phyloP scores from a whole-genome alignment of 176 grass and related monocot species.

The Aegilops bicornis region DNA sequence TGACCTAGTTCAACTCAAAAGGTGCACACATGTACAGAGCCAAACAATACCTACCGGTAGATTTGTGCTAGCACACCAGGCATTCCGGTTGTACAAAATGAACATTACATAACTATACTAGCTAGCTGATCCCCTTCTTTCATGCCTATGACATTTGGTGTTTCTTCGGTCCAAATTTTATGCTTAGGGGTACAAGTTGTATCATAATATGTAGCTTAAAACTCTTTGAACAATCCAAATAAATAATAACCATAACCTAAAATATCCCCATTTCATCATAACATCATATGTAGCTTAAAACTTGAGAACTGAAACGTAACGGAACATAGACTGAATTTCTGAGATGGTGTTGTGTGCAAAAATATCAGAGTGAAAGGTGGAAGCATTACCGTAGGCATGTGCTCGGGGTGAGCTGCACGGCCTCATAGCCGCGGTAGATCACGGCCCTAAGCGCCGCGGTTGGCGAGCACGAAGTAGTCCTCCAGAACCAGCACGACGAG shows the following conservation, averaged over 20 bases:
- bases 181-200: background rate
- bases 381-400: background rate
- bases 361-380: background rate
- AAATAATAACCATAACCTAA: background rate
- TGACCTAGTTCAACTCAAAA: too few relatives aligned
- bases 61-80: background rate
- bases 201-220: background rate
- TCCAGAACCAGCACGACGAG: background rate
- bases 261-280: background rate
- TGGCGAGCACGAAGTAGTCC: background rate
- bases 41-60: background rate
- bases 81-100: background rate
- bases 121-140: background rate
- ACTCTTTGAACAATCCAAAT: background rate
- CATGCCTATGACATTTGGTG: background rate
- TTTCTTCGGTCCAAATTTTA: background rate
- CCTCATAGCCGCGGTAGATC: background rate
- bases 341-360: background rate
- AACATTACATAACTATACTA: background rate
- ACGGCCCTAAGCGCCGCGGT: conserved; percentile 5
- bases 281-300: background rate
- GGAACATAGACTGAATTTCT: background rate
- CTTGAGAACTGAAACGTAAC: background rate
- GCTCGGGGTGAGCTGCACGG: background rate
- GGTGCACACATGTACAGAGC: too few relatives aligned